Conservation (phyloP, 257 asterid genomes). For the Plantago elongata region DNA sequence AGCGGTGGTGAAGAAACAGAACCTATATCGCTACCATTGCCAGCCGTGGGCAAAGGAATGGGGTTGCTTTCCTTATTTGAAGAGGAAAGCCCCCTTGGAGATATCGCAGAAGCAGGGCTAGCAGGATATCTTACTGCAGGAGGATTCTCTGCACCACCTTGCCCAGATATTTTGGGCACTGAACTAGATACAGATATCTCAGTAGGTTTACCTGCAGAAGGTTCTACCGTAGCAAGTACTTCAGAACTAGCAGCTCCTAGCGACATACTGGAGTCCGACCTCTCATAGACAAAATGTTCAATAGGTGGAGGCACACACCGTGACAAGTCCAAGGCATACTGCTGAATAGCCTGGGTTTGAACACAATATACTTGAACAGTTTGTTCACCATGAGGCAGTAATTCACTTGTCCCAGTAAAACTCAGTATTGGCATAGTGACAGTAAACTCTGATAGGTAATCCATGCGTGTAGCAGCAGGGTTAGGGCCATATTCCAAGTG, state of each 20-base stretch:
- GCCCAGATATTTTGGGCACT: conserved; percentile 46
- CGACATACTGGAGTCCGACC: conserved; percentile 49
- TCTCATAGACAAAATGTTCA: conserved; percentile 54
- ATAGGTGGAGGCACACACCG: conserved; percentile 86
- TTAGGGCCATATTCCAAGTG: conserved; percentile 84
- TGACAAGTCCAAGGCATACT: conserved; percentile 84
- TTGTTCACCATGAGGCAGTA: conserved; percentile 80
- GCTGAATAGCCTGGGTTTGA: conserved; percentile 98
- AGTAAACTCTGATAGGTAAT: conserved; percentile 83
- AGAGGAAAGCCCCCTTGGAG: conserved; percentile 41
- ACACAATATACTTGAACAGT: conserved; percentile 91
- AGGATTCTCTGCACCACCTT: conserved; percentile 45
- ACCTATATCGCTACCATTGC: conserved; percentile 39
- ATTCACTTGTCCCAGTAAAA: conserved; percentile 85
- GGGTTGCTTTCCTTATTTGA: conserved; percentile 44
- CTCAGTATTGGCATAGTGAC: conserved; percentile 97
- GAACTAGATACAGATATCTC: conserved; percentile 54
- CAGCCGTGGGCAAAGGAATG: conserved; percentile 31
- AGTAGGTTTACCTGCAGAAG: conserved; percentile 39
- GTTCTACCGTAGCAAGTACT: conserved; percentile 40
- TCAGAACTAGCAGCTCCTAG: conserved; percentile 46
- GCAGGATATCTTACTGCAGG: conserved; percentile 37
- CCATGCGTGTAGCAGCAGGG: conserved; percentile 81
- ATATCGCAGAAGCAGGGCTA: conserved; percentile 40
- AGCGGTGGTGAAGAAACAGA: conserved; percentile 53